A percentile compares a stretch with the other conserved stretches of the same genome.
Evolutionary conservation across 176 grass and related monocot genomes (phyloP).

Genomic region (Hordeum marinum): DNA sequence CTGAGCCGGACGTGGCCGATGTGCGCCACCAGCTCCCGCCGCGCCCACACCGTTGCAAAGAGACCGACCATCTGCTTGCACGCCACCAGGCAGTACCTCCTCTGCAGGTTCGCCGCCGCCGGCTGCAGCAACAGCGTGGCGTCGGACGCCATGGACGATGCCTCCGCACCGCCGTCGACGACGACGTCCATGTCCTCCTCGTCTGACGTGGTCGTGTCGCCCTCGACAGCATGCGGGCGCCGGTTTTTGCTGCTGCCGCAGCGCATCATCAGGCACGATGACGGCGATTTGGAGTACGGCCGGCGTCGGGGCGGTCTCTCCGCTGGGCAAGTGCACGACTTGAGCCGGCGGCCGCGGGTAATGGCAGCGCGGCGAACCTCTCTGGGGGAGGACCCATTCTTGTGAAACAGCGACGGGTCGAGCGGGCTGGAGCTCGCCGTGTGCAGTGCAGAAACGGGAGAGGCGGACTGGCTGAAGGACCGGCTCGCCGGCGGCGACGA

Average conservation of each 20-base stretch:
- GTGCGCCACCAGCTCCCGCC: conserved; percentile 60
- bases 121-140: neutral
- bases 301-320: conserved; percentile 1
- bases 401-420: conserved; percentile 34
- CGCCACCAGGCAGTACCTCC: conserved; percentile 61
- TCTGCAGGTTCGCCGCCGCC: neutral
- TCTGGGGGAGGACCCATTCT: conserved; percentile 32
- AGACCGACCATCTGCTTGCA: conserved; percentile 96
- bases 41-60: conserved; percentile 78
- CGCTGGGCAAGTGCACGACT: conserved; percentile 60
- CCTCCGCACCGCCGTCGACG: conserved; percentile 12
- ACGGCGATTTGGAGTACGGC: conserved; percentile 34
- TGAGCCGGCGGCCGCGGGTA: conserved; percentile 45
- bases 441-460: neutral
- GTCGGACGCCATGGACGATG: neutral
- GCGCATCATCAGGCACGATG: conserved; percentile 53
- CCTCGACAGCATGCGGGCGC: conserved; percentile 17
- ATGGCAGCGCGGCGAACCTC: conserved; percentile 44
- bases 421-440: conserved; percentile 33
- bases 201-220: conserved; percentile 38
- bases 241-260: conserved; percentile 40
- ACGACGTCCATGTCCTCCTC: conserved; percentile 18
- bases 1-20: conserved; percentile 71
- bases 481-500: neutral
- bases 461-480: conserved; percentile 5